Base-by-base conservation (phyloP, 2,329 filamentous ascomycete genomes). In the Colletotrichum sp. region DNA sequence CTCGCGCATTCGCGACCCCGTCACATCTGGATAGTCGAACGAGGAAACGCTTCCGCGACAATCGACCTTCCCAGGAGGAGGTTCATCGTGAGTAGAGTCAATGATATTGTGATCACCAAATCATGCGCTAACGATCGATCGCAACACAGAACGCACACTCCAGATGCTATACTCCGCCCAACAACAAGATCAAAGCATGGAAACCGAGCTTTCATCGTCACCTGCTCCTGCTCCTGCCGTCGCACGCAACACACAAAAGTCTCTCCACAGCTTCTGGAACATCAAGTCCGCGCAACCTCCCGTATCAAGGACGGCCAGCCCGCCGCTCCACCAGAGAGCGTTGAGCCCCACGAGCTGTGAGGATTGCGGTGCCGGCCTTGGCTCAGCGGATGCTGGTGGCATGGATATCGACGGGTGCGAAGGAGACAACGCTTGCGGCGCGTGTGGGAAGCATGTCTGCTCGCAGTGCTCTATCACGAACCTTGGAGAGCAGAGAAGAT, bases 181-280 rank as follows among this genome's bases (percentile, higher is more conserved):
- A 80, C 86, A 84, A 24, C 82, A 81, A 15, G 38, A 80, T 71
- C 69, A 78, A 16, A 60, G 77, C 28, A 71, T 79, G 26, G 66
- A 8, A 34, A 24, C 79, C 72, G 69, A 77, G 6, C 63, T 77
- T 21, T 74, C 79, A 26, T 58, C 77, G 72, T 21, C 78, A 10
- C 34, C 79, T 69, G 67, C 67, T 55, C 52, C 79, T 26, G 65
- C 64, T n/a, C 28, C 74, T 72, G 21, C 68, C 38, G 16, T 74
- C 75, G 15, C 67, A 48, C 24, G 61, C 63, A 52, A 52, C 65
- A 81, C 71, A 26, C 91, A 93, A 80, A 84, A 86, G 6, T 92
- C 89, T 0, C 84, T 93, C 0, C 91, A 93, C 81, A 89, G 85
- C 55, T 93, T 93, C 83, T 93, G 91, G 91, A 87, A 87, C n/a